Conservation (phyloP, 2,329 filamentous ascomycete species). For the Mycosphaerella sp. region DNA sequence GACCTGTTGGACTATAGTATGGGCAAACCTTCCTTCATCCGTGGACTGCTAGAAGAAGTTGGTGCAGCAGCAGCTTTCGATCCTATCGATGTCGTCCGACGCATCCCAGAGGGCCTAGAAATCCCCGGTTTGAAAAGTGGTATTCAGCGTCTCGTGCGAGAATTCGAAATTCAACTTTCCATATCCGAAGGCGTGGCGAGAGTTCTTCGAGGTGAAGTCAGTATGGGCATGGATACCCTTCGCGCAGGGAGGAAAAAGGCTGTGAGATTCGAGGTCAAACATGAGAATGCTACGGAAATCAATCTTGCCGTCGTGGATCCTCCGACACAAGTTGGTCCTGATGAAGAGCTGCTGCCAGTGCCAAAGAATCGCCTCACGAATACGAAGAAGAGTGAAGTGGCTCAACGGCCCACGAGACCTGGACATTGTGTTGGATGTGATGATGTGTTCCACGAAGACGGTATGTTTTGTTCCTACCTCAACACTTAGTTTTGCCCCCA, state of each 20-base stretch:
- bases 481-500: neutral
- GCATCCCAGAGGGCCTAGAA: slow-evolving; percentile 88
- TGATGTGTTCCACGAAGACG: slow-evolving; percentile 36
- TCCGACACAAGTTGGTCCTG: slow-evolving; percentile 23
- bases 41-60: slow-evolving; percentile 84
- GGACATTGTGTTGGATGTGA: slow-evolving; percentile 39
- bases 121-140: slow-evolving; percentile 87
- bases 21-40: slow-evolving; percentile 95
- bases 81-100: slow-evolving; percentile 79
- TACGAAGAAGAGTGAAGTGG: slow-evolving; percentile 17
- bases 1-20: slow-evolving; percentile 92
- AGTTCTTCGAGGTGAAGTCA: slow-evolving; percentile 82
- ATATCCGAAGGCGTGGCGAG: slow-evolving; percentile 85
- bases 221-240: slow-evolving; percentile 71
- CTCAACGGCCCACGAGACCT: slow-evolving; percentile 25
- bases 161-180: slow-evolving; percentile 90
- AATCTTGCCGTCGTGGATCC: slow-evolving; percentile 32
- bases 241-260: slow-evolving; percentile 74
- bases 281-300: slow-evolving; percentile 28
- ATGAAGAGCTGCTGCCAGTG: slow-evolving; percentile 23
- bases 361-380: slow-evolving; percentile 21
- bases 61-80: slow-evolving; percentile 73
- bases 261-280: slow-evolving; percentile 76
- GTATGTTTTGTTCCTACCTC: slow-evolving; percentile 30
- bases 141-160: slow-evolving; percentile 82